A percentile compares a stretch with the other conserved stretches of the same genome.
phyloP scores from a whole-genome alignment of 106 monocot species.

The Allium cepa region DNA sequence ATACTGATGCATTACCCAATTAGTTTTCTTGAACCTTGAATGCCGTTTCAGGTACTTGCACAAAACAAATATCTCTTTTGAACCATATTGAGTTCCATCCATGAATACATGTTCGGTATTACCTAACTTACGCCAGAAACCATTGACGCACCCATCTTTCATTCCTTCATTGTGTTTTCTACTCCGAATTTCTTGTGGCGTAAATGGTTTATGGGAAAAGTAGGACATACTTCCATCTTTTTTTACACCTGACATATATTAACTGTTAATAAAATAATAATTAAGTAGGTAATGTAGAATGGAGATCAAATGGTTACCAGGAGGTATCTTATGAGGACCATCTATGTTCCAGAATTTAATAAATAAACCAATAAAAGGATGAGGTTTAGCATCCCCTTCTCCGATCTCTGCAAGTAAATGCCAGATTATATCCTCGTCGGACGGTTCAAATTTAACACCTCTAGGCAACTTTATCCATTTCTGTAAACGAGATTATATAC shows the following conservation, averaged over 20 bases:
- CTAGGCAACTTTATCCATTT: constrained; percentile 80
- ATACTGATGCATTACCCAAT: constrained; percentile 94
- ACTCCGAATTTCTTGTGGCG: constrained; percentile 21
- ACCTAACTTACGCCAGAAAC: constrained; percentile 58
- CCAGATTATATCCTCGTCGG: constrained; percentile 75
- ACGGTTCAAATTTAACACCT: constrained; percentile 92
- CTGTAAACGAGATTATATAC: constrained; percentile 12
- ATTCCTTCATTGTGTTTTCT: constrained; percentile 19
- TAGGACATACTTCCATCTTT: constrained; percentile 78
- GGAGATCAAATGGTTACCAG: constrained; percentile 24
- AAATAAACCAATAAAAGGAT: constrained; percentile 70
- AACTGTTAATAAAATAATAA: no score
- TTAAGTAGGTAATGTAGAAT: no score
- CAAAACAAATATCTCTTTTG: constrained; percentile 50
- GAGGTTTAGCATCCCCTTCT: constrained; percentile 34
- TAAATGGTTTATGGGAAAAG: constrained; percentile 73
- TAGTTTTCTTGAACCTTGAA: constrained; percentile 46
- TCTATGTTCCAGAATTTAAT: no score
- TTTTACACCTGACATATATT: constrained; percentile 50
- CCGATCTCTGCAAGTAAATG: constrained; percentile 85
- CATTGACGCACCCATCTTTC: constrained; percentile 15
- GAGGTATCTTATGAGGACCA: neutral
- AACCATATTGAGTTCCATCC: constrained; percentile 54
- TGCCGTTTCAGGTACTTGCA: constrained; percentile 22
- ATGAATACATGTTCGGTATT: constrained; percentile 40